phyloP scores from a whole-genome alignment of 148 eudicot species.

The Camellia japonica region DNA sequence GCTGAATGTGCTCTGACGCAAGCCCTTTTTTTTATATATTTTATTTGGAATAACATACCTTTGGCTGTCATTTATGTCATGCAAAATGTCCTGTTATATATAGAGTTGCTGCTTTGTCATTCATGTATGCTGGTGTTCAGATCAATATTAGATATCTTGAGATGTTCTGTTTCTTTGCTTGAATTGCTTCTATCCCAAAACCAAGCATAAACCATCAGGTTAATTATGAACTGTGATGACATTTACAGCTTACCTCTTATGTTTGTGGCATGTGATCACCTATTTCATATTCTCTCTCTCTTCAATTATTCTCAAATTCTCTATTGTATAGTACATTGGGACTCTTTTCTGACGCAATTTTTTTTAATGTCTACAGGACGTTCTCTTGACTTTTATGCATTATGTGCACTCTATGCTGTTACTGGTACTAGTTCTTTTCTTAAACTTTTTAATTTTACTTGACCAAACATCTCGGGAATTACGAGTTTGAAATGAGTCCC shows the following conservation, averaged over 20 bases:
- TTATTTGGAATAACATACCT: background rate
- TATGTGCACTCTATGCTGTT: slow-evolving; percentile 93
- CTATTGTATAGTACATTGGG: background rate
- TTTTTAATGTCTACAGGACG: slow-evolving; percentile 61
- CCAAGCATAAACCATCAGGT: background rate
- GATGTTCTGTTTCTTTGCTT: background rate
- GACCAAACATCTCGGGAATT: background rate
- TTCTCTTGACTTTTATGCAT: slow-evolving; percentile 76
- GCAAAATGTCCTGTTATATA: background rate
- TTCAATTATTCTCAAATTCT: background rate
- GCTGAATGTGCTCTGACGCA: background rate
- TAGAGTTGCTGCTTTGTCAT: background rate
- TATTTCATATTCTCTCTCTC: slow-evolving; percentile 7
- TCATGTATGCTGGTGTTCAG: background rate
- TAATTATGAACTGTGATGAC: background rate
- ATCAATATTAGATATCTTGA: background rate
- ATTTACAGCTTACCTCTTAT: background rate
- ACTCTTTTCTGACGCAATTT: slow-evolving; percentile 18
- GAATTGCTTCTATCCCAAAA: background rate
- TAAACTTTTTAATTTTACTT: background rate
- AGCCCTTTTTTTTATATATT: background rate
- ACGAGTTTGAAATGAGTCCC: background rate
- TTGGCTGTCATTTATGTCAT: background rate
- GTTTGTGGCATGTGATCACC: background rate
- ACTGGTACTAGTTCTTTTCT: slow-evolving; percentile 52